phyloP scores from a whole-genome alignment of 2,329 filamentous ascomycete genomes.

The Colletotrichum somersetense region DNA sequence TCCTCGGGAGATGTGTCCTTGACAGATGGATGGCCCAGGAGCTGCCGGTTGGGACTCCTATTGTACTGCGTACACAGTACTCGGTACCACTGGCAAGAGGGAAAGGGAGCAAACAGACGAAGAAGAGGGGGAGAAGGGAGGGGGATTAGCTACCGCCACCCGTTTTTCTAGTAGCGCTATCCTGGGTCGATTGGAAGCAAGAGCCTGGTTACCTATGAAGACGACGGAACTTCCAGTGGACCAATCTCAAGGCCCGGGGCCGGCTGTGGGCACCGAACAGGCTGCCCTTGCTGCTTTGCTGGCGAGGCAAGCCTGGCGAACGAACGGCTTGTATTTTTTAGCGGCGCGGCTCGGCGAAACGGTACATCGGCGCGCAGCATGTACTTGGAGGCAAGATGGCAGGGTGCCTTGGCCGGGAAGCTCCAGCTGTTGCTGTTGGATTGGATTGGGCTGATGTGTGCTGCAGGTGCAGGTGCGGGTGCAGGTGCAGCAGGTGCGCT shows the following conservation, averaged over 20 bases:
- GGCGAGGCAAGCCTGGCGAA: slow-evolving; percentile 21
- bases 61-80: slow-evolving; percentile 8
- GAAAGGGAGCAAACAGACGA: neutral
- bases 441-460: neutral
- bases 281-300: slow-evolving; percentile 24
- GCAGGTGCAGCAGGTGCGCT: slow-evolving; percentile 2
- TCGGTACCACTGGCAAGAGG: neutral
- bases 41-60: neutral
- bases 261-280: slow-evolving; percentile 22
- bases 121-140: neutral
- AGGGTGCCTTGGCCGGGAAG: slow-evolving; percentile 2
- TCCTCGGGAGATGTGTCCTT: neutral
- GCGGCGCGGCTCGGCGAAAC: neutral
- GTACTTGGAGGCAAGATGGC: slow-evolving; percentile 9
- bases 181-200: slow-evolving; percentile 28
- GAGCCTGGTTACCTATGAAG: slow-evolving; percentile 16
- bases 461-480: slow-evolving; percentile 10
- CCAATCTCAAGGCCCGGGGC: slow-evolving; percentile 29
- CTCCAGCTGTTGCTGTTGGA: slow-evolving; percentile 9
- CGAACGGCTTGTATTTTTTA: slow-evolving; percentile 6
- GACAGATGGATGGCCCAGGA: slow-evolving; percentile 1
- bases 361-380: neutral
- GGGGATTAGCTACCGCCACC: slow-evolving; percentile 24
- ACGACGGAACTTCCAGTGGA: slow-evolving; percentile 11
- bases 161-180: slow-evolving; percentile 18